phyloP scores from a whole-genome alignment of 2,329 filamentous ascomycete species.

The Hymenoscyphus fraxineus region DNA sequence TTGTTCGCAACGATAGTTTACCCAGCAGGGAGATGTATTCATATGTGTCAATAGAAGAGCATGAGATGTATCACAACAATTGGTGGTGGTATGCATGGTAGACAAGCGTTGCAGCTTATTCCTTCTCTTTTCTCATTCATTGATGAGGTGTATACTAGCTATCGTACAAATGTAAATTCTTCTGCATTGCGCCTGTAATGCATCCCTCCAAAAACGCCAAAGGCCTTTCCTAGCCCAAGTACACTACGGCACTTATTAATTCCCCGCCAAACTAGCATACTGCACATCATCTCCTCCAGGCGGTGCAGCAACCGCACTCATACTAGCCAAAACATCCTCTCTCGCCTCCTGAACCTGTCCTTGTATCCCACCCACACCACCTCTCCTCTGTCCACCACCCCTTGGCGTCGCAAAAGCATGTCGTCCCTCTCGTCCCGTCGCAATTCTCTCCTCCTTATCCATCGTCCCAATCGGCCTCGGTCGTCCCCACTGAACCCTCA shows the following conservation, averaged over 20 bases:
- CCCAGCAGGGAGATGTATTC: neutral
- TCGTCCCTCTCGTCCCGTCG: slow-evolving; percentile 76
- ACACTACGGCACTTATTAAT: slow-evolving; percentile 48
- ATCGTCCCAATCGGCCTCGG: slow-evolving; percentile 89
- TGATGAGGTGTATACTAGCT: slow-evolving; percentile 4
- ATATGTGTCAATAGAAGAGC: neutral
- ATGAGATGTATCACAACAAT: slow-evolving; percentile 1
- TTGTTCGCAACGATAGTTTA: slow-evolving; percentile 17
- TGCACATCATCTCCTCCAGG: slow-evolving; percentile 74
- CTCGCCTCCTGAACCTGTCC: slow-evolving; percentile 28
- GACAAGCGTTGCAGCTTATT: neutral
- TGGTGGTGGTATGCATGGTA: neutral
- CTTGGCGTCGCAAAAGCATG: slow-evolving; percentile 50
- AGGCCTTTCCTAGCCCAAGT: slow-evolving; percentile 21
- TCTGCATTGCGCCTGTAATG: neutral
- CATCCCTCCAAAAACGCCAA: slow-evolving; percentile 25
- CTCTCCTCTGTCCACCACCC: slow-evolving; percentile 36
- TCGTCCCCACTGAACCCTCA: slow-evolving; percentile 88
- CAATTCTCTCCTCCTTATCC: slow-evolving; percentile 77
- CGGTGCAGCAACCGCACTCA: slow-evolving; percentile 62
- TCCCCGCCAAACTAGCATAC: slow-evolving; percentile 81
- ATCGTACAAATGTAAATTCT: neutral
- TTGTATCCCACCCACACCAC: slow-evolving; percentile 27
- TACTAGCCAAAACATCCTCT: slow-evolving; percentile 31
- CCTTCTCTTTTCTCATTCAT: neutral